Evolutionary conservation across 768 basidiomycete genomes (phyloP), one percentile per base, ranked within the genome.

Genomic region (Daedaleopsis nitida): DNA sequence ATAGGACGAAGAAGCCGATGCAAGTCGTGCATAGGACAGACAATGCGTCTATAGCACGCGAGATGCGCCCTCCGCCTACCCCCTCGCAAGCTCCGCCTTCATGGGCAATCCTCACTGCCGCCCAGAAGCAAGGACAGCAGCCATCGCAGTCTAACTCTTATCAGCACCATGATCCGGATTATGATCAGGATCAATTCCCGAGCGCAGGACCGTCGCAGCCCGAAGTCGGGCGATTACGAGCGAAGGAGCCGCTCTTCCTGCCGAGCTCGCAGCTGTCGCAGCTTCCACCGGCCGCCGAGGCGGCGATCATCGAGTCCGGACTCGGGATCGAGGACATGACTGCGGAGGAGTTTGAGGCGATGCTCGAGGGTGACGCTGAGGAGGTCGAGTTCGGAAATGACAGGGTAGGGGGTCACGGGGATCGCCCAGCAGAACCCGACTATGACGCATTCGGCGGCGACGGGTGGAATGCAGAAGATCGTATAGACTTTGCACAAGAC

Each of bases 311-410:
- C 39, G 79, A 78, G 27, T 85, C 86, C 1, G 89, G 89, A 5
- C 74, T 92, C 32, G 88, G 86, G 3, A 77, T 87, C 23, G 88
- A 90, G 66, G 69, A 79, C 61, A 89, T 92, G 89, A 76, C 79
- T 59, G 78, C 73, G 6, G 80, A 84, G 23, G 88, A 91, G 69
- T 72, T 91, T 38, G 78, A 75, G 21, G 84, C 80, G 24, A 78
- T 88, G 77, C 72, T 88, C 19, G 83, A 84, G 55, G 85, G 77
- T 27, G 85, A 86, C 2, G 85, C 80, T 12, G 83, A 83, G 61
- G 86, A 88, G 66, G 81, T 76, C 48, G 71, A 64, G 38, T 63
- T 68, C 39, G 65, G 21, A 55, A n/a, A 49, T 32, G 27, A 32
- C 27, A 32, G 27, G 35, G 51, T 49, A 66, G 34, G 44, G 37